A percentile compares a stretch with the other conserved stretches of the same genome.
Conservation (phyloP, 257 asterid genomes). For the Lycium ferocissimum region DNA sequence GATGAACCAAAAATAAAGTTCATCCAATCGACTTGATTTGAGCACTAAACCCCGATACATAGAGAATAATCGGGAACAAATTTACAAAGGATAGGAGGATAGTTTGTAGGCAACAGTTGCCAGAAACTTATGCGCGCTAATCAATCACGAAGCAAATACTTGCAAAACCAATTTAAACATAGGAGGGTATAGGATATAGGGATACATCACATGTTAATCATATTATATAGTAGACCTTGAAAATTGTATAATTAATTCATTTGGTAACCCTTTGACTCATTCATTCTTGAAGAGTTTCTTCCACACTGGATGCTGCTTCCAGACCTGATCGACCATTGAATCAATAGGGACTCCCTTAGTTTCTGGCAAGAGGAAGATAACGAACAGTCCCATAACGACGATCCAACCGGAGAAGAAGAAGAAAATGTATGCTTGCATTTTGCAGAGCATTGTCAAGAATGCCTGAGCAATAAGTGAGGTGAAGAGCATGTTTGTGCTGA, state of each 20-base stretch:
- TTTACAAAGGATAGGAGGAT: slow-evolving; percentile 4
- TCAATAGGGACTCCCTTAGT: slow-evolving; percentile 48
- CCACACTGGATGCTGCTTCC: slow-evolving; percentile 50
- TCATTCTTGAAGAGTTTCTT: slow-evolving; percentile 36
- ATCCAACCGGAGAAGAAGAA: slow-evolving; percentile 52
- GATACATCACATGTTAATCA: neutral
- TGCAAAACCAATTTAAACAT: neutral
- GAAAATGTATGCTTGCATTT: slow-evolving; percentile 48
- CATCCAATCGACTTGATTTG: neutral
- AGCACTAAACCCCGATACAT: neutral
- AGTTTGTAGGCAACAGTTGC: slow-evolving; percentile 12
- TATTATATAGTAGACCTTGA: neutral
- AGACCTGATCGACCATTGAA: slow-evolving; percentile 38
- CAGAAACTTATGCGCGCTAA: neutral
- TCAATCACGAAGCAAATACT: neutral
- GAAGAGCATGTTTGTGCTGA: slow-evolving; percentile 57
- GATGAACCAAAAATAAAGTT: neutral
- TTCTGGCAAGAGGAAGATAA: slow-evolving; percentile 45
- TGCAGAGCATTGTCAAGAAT: slow-evolving; percentile 49
- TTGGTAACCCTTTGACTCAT: slow-evolving; percentile 9
- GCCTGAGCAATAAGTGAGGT: slow-evolving; percentile 49
- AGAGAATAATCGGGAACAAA: neutral
- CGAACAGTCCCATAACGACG: slow-evolving; percentile 43
- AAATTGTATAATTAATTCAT: neutral
- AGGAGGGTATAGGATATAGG: neutral